Evolutionary conservation across 1,284 basidiomycete species (phyloP), one percentile per base, ranked within the genome.

Genomic region (Trichosporon inkin): DNA sequence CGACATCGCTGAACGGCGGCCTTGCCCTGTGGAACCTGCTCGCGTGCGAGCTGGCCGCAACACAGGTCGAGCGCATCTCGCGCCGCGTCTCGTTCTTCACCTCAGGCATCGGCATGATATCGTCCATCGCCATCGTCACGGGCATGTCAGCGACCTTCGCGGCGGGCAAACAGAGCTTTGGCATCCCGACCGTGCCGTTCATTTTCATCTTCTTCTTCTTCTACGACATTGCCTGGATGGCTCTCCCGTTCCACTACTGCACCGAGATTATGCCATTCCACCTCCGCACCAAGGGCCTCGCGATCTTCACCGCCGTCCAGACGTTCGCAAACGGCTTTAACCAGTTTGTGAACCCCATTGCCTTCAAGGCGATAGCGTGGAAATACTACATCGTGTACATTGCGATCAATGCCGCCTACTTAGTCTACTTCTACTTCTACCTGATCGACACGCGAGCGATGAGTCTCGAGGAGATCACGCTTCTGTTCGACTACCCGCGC

Each of bases 1-100:
- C 67, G 40, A 64, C 63, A 20, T 68, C 64, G 8, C 61, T 69
- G 39, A 68, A 67, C 37, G 70, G 60, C 14, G 53, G 55, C 38
- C 62, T 68, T 2, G 60, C 60, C 2, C 34, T 54, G 1, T 68
- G 66, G 66, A 68, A 66, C 52, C 16, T 53, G 17, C 52, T 53
- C 38, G 53, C 62, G 28, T 64, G 62, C 16, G 35, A 57, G 28
- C 57, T 55, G 19, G 64, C 59, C 10, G 52, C 52, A 4, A 38
- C 52, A 10, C 34, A 53, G 35, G 52, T 53, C 38, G 57, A 63
- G 24, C 38, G 55, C n/a, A 54, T 60, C 36, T 58, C 58, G 14
- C 63, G 68, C 36, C 63, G 67, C 1, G 44, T 49, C 19, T 37
- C 67, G 11, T 68, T 61, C 56, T 55, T 68, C 24, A 51, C 58